phyloP scores from a whole-genome alignment of 2,329 filamentous ascomycete genomes.

The Claviceps pazoutovae region DNA sequence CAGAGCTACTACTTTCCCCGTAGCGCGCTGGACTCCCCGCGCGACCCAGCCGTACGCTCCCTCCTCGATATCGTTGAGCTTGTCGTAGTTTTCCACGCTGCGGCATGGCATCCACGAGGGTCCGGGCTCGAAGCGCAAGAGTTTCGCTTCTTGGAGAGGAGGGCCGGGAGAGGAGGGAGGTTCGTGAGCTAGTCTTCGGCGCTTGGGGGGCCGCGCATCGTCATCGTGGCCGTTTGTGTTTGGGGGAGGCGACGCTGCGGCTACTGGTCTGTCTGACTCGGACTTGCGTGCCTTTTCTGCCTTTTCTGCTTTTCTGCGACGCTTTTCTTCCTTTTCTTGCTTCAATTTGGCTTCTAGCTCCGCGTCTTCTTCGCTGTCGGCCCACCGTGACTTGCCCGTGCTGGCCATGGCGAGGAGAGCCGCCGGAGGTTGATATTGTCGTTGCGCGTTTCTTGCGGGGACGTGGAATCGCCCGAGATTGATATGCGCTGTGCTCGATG shows the following conservation, averaged over 20 bases:
- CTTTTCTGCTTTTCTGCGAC: conserved; percentile 69
- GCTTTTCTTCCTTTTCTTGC: conserved; percentile 80
- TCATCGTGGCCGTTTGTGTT: conserved; percentile 13
- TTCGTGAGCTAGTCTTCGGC: conserved; percentile 40
- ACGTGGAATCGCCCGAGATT: background rate
- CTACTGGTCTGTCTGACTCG: conserved; percentile 32
- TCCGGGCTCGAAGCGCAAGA: conserved; percentile 55
- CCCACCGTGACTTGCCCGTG: conserved; percentile 69
- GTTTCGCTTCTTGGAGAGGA: conserved; percentile 23
- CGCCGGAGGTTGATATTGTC: background rate
- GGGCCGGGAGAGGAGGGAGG: no score
- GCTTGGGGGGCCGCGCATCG: conserved; percentile 42
- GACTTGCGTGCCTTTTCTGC: conserved; percentile 63
- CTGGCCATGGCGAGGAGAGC: conserved; percentile 35
- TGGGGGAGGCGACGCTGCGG: background rate
- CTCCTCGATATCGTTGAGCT: conserved; percentile 93
- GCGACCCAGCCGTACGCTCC: conserved; percentile 93
- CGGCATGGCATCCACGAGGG: conserved; percentile 56
- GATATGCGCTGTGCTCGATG: background rate
- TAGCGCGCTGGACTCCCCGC: conserved; percentile 58
- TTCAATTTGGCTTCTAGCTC: conserved; percentile 59
- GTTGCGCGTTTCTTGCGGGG: background rate
- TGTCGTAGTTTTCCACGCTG: conserved; percentile 78
- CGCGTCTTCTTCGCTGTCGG: conserved; percentile 67
- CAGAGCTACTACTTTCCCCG: conserved; percentile 72